These are phyloP conservation scores for Akanthomyces lecanii DNA, from an alignment of 2,329 filamentous ascomycete species.

Conservation along the genomic window DNA sequence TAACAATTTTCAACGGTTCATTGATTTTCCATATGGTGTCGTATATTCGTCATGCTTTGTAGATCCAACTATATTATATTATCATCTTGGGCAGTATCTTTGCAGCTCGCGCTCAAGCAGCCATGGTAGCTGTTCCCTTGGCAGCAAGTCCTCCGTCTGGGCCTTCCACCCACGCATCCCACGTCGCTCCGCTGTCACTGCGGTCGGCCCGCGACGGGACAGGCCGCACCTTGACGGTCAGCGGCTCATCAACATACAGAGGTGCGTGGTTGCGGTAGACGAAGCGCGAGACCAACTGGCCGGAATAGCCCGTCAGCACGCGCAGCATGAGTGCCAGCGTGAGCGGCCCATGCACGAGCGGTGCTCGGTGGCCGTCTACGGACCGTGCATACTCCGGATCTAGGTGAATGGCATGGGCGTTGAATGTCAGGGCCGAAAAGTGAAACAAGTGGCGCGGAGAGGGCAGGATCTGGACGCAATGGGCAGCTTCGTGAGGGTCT, in stretches of 20 bases:
- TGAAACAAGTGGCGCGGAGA: constrained; percentile 74
- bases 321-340: constrained; percentile 72
- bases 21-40: too few species aligned
- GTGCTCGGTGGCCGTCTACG: constrained; percentile 68
- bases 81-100: too few species aligned
- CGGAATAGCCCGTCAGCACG: constrained; percentile 41
- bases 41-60: background rate
- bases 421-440: constrained; percentile 87
- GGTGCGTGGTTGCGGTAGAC: constrained; percentile 80
- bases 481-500: constrained; percentile 35
- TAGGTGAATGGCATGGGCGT: constrained; percentile 87
- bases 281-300: constrained; percentile 48
- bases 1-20: background rate
- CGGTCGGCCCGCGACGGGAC: constrained; percentile 22
- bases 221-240: constrained; percentile 64
- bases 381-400: constrained; percentile 65
- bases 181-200: constrained; percentile 35
- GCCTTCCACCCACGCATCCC: constrained; percentile 64
- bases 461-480: constrained; percentile 55
- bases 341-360: constrained; percentile 85
- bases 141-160: constrained; percentile 59
- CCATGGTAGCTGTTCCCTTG: constrained; percentile 45
- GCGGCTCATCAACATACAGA: constrained; percentile 67
- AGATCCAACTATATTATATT: background rate
- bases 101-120: background rate